phyloP scores from a whole-genome alignment of 2,329 filamentous ascomycete species.

The Knufia petricola region DNA sequence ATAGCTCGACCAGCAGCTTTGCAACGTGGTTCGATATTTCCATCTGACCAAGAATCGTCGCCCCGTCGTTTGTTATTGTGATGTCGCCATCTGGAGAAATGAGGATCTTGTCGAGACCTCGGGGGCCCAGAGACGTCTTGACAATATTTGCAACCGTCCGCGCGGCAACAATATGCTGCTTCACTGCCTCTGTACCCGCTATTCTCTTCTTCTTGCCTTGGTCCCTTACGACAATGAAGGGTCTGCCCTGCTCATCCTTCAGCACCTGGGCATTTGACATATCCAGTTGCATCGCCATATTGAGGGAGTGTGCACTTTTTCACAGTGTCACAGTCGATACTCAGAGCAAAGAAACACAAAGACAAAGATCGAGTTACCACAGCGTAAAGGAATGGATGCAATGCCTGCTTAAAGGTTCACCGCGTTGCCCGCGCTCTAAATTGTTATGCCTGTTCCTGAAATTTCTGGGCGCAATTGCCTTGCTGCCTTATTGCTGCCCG shows the following conservation, averaged over 20 bases:
- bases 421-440: neutral
- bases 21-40: conserved; percentile 98
- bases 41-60: conserved; percentile 93
- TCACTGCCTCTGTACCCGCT: conserved; percentile 93
- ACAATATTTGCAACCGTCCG: conserved; percentile 94
- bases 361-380: neutral
- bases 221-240: conserved; percentile 96
- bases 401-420: neutral
- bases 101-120: conserved; percentile 96
- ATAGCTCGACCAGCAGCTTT: conserved; percentile 91
- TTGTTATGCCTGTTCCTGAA: neutral
- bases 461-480: neutral
- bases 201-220: conserved; percentile 97
- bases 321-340: neutral
- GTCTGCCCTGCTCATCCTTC: conserved; percentile 94
- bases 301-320: neutral
- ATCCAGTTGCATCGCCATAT: conserved; percentile 22
- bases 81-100: conserved; percentile 98
- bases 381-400: neutral
- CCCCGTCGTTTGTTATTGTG: conserved; percentile 97
- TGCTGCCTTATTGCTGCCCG: neutral
- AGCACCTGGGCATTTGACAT: conserved; percentile 53
- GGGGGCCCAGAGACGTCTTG: conserved; percentile 90
- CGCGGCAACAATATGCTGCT: conserved; percentile 94
- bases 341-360: neutral